phyloP scores from a whole-genome alignment of 352 stramenopile genomes.

The Globisporangium megalacanthum region DNA sequence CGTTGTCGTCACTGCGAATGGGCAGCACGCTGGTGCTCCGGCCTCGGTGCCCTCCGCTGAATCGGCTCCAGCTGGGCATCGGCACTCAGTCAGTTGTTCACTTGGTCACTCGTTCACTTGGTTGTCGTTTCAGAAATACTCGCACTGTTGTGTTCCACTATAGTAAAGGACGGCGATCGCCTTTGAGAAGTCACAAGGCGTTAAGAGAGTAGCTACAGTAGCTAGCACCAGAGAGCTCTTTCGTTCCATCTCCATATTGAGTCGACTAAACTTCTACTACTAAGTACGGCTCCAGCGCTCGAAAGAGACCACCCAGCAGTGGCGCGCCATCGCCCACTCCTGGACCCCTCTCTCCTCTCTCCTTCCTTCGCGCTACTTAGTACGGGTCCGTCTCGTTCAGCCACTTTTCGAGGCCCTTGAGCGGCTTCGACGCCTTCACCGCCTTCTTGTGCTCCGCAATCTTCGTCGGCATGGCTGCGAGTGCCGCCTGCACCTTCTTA shows the following conservation, averaged over 20 bases:
- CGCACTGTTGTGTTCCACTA: too few species aligned
- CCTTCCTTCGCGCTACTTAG: constrained; percentile 21
- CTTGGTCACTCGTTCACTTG: not conserved
- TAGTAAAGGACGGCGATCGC: too few species aligned
- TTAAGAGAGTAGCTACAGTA: too few species aligned
- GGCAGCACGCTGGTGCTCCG: constrained; percentile 5
- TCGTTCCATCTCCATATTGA: too few species aligned
- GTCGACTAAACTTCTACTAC: too few species aligned
- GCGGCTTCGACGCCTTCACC: constrained; percentile 71
- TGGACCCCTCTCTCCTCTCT: not conserved
- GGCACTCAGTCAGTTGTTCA: not conserved
- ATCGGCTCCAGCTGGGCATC: constrained; percentile 16
- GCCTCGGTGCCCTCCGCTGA: not conserved
- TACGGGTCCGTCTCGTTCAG: constrained; percentile 81
- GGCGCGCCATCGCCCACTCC: too few species aligned
- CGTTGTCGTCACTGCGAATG: not conserved
- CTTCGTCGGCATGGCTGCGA: constrained; percentile 80
- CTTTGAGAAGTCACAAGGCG: too few species aligned
- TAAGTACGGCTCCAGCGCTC: too few species aligned
- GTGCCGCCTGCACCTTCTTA: constrained; percentile 81
- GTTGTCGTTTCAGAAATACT: too few species aligned
- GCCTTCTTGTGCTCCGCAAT: constrained; percentile 86
- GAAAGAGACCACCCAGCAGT: too few species aligned
- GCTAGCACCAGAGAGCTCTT: too few species aligned
- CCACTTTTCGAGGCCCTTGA: constrained; percentile 87